Evolutionary conservation across 177 flowering plant species (phyloP).

Genomic region (Vitis hybrid): DNA sequence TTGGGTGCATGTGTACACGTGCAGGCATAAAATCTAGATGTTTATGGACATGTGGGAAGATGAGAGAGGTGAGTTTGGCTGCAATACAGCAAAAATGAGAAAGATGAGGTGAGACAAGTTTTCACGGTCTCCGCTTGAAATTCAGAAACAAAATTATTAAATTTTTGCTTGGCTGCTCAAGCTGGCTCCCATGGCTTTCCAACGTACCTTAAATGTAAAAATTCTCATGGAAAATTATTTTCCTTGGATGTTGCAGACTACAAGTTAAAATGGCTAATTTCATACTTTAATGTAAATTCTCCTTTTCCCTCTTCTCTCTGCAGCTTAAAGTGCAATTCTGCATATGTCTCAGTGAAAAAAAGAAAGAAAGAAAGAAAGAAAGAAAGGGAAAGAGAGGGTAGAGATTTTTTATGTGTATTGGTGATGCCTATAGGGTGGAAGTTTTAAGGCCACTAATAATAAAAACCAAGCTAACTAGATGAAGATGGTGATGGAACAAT

Average conservation of each 20-base stretch:
- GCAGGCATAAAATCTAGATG: conserved; percentile 1
- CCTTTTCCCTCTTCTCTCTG: neutral
- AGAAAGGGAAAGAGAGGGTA: neutral
- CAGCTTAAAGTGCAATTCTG: neutral
- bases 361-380: too few relatives aligned
- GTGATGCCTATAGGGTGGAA: neutral
- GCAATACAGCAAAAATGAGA: neutral
- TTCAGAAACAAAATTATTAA: conserved; percentile 16
- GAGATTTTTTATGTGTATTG: neutral
- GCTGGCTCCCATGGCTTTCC: neutral
- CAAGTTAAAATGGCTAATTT: neutral
- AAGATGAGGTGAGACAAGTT: conserved; percentile 14
- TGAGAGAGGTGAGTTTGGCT: conserved; percentile 10
- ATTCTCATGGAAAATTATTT: too few relatives aligned
- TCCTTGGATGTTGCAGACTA: too few relatives aligned
- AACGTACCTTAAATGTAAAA: too few relatives aligned
- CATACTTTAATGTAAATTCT: neutral
- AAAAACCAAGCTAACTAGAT: neutral
- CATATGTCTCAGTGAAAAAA: neutral
- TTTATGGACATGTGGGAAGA: conserved; percentile 13
- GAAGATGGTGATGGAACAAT: neutral
- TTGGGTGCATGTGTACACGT: neutral
- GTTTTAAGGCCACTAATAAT: neutral
- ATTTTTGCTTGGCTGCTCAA: conserved; percentile 1
- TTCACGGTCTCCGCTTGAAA: conserved; percentile 1